Percentiles rank a stretch among this genome's conserved stretches.
These are phyloP conservation scores for Aureoboletus auriporus DNA, from an alignment of 768 basidiomycete species.

Conservation along the genomic window DNA sequence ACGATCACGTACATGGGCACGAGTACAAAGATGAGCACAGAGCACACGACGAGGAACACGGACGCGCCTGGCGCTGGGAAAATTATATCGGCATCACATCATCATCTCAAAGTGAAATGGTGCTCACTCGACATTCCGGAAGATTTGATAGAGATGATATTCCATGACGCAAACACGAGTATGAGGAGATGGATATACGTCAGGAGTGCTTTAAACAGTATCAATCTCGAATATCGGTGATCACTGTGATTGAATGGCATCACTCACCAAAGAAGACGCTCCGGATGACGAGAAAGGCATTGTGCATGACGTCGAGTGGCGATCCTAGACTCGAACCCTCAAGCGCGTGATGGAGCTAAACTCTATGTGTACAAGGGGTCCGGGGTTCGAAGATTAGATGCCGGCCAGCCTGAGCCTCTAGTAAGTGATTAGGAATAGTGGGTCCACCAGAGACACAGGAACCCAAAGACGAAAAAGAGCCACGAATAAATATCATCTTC, in stretches of 20 bases:
- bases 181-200: constrained; percentile 48
- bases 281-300: constrained; percentile 54
- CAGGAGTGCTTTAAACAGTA: constrained; percentile 32
- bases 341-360: constrained; percentile 8
- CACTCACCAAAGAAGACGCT: constrained; percentile 54
- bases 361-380: neutral
- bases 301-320: constrained; percentile 35
- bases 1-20: constrained; percentile 27
- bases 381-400: no score
- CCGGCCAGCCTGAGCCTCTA: constrained; percentile 1
- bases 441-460: constrained; percentile 22
- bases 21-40: constrained; percentile 32
- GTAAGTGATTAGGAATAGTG: neutral
- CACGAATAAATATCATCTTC: constrained; percentile 14
- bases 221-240: constrained; percentile 7
- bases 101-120: neutral
- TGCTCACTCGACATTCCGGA: constrained; percentile 36
- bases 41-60: constrained; percentile 46
- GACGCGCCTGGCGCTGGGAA: constrained; percentile 44
- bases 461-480: neutral
- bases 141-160: constrained; percentile 38
- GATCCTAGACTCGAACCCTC: constrained; percentile 5
- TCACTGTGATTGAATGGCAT: neutral
- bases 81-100: neutral
- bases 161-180: constrained; percentile 58